These are phyloP conservation scores for Quercus bicolor DNA, from an alignment of 306 rosid species.

Conservation along the genomic window DNA sequence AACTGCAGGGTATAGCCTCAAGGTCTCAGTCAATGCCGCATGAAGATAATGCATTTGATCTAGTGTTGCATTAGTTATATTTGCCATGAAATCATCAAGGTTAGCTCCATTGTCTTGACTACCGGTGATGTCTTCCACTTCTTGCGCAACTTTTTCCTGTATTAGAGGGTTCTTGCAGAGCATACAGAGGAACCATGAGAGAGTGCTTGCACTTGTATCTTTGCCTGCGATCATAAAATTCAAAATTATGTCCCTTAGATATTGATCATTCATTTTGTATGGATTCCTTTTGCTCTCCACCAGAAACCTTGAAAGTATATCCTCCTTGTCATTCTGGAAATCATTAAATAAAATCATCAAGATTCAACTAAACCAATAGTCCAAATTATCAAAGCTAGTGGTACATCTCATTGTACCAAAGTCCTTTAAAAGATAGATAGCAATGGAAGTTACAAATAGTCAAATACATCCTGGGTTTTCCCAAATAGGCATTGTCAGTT, in stretches of 20 bases:
- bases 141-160: conserved; percentile 65
- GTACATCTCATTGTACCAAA: too few relatives aligned
- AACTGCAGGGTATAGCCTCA: conserved; percentile 74
- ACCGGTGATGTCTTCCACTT: conserved; percentile 49
- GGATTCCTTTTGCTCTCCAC: conserved; percentile 61
- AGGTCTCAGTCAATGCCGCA: conserved; percentile 72
- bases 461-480: too few relatives aligned
- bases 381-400: neutral
- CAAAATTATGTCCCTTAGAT: conserved; percentile 63
- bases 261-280: conserved; percentile 48
- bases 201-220: conserved; percentile 66
- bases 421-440: too few relatives aligned
- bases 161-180: conserved; percentile 68
- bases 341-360: neutral
- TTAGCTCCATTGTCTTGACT: conserved; percentile 25
- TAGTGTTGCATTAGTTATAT: conserved; percentile 47
- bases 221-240: conserved; percentile 76
- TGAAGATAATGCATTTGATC: conserved; percentile 84
- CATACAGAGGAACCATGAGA: conserved; percentile 84
- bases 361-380: neutral
- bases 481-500: too few relatives aligned
- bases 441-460: too few relatives aligned
- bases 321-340: conserved; percentile 56
- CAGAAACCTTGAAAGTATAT: conserved; percentile 76
- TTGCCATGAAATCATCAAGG: conserved; percentile 38